Evolutionary conservation across 345 rosid genomes (phyloP), one percentile per base, ranked within the genome.

Genomic region (Rubroshorea leprosula): DNA sequence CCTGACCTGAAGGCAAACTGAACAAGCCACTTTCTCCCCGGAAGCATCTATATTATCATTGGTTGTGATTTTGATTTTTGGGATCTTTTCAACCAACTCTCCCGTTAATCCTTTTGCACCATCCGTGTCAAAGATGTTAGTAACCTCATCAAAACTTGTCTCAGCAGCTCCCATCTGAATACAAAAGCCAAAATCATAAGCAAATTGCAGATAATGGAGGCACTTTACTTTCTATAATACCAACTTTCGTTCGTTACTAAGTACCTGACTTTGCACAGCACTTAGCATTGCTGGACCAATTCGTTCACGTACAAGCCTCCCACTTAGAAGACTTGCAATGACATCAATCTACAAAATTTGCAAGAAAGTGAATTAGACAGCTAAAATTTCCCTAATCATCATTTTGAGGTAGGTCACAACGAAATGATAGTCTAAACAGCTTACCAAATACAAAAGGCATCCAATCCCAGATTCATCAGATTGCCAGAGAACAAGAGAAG

Each of bases 201-300:
- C 57, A 60, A 52, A 49, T 31, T 20, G 35, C 9, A 23, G 39
- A 23, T 27, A 45, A 35, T 17, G 6, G 44, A 55, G 41, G 31
- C 17, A 23, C 21, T 57, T 6, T 35, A 29, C 18, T 21, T 27
- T 46, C 17, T 29, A 45, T 23, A 24, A 21, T n/a, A 46, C 14
- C 27, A 57, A 55, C 43, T 1, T 52, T 29, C 14, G 24, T 14
- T 11, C 7, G 20, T 20, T 0, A 54, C 6, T 60, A 60, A 43
- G 27, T 78, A 94, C 99, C 96, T 94, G 97, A 74, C 97, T 94
- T 72, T 94, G 99, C 50, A 94, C 99, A 0, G 99, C 99, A 68
- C 96, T 94, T 55, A 94, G 68, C 99, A 94, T 94, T 0, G 99
- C 99, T 1, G 99, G 99, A 67, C 99, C 99, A 41, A 94, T 87